phyloP scores from a whole-genome alignment of 768 basidiomycete genomes.

The Auricularia heimuer region DNA sequence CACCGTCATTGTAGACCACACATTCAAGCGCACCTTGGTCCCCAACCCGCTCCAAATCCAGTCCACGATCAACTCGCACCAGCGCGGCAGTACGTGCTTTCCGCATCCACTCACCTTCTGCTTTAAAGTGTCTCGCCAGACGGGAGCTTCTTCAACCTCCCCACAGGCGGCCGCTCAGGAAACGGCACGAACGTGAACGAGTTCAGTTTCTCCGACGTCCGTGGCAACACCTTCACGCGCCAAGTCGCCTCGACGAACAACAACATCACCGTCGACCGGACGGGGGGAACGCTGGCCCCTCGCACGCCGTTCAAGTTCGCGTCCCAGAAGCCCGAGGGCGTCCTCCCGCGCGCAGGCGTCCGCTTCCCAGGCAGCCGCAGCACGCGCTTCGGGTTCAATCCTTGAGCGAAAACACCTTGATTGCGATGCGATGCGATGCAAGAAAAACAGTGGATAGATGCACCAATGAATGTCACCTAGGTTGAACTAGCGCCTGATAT shows the following conservation, averaged over 20 bases:
- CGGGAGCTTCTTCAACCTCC: slow-evolving; percentile 38
- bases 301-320: not conserved
- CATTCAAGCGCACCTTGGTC: slow-evolving; percentile 47
- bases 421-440: not conserved
- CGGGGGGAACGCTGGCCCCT: slow-evolving; percentile 40
- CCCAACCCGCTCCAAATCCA: slow-evolving; percentile 51
- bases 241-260: slow-evolving; percentile 51
- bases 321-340: not conserved
- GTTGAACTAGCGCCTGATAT: not conserved
- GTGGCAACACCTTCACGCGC: slow-evolving; percentile 54
- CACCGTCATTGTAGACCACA: slow-evolving; percentile 42
- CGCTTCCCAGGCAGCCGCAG: not conserved
- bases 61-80: slow-evolving; percentile 49
- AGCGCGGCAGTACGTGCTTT: slow-evolving; percentile 30
- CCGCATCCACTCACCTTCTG: not conserved
- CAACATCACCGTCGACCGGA: slow-evolving; percentile 50
- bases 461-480: not conserved
- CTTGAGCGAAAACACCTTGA: not conserved
- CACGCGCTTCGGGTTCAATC: not conserved
- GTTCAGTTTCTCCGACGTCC: slow-evolving; percentile 48
- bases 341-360: not conserved
- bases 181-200: slow-evolving; percentile 65
- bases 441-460: too few species aligned
- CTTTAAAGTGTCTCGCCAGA: slow-evolving; percentile 2
- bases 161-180: slow-evolving; percentile 40